Base-by-base conservation (phyloP, 768 basidiomycete genomes). In the Tulasnella sp. region DNA sequence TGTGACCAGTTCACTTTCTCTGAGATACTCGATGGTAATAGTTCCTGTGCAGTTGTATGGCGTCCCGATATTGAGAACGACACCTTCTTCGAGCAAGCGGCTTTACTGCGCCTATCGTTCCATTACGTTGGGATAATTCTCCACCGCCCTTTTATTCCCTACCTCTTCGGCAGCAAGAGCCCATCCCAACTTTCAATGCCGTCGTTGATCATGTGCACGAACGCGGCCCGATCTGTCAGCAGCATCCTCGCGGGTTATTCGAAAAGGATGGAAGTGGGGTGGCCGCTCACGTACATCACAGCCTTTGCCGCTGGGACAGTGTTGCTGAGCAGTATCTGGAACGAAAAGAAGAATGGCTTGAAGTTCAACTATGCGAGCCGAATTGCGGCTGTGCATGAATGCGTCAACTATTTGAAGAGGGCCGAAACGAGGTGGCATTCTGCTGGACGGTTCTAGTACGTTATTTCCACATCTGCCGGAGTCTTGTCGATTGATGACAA, bases 321-420 rank as follows among this genome's bases (percentile, higher is more conserved):
- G 8, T 67, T 84, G 14, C 66, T 81, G n/a, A 68, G 79, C 55
- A 71, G 73, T 42, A 68, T 78, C n/a, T 84, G 82, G 81, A 73
- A 77, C 58, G 61, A 77, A 62, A 65, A 67, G 49, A 73, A 74
- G 60, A 21, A 27, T 23, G 45, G 45, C n/a, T n/a, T 17, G 8
- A 51, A 29, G 48, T 12, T 56, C 6, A 31, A 56, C 23, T 8
- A 53, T 19, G 19, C 17, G 6, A 56, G 25, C 23, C 54, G 50
- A 19, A 8, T 56, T 43, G 8, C 6, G 43, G 51, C 21, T 34
- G 45, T 56, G 8, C 19, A 45, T 31, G 19, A 15, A 11, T 56
- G 54, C 40, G 6, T 56, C 17, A 15, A 31, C 15, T 56, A 32
- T 51, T 19, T 56, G 54, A 56, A 43, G 41, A 43, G n/a, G n/a